These are phyloP conservation scores for Kodamaea arcana DNA, from an alignment of 1,139 yeast species.

Conservation along the genomic window DNA sequence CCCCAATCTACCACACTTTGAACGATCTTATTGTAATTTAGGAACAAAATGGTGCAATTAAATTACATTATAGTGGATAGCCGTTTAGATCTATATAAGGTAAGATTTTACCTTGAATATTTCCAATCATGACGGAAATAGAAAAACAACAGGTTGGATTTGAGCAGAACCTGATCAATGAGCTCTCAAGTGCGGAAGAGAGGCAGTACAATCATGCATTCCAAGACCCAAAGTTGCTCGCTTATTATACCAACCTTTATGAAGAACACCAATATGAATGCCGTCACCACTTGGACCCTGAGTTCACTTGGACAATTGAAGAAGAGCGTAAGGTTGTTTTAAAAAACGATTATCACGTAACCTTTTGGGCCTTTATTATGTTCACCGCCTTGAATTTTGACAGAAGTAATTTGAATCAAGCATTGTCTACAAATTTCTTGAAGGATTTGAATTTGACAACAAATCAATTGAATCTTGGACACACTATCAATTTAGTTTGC, in stretches of 20 bases:
- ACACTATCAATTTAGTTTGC: slow-evolving; percentile 29
- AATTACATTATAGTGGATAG: no score
- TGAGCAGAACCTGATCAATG: neutral
- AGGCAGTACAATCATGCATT: slow-evolving; percentile 18
- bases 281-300: slow-evolving; percentile 30
- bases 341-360: slow-evolving; percentile 28
- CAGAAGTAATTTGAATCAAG: slow-evolving; percentile 27
- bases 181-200: slow-evolving; percentile 2
- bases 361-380: slow-evolving; percentile 29
- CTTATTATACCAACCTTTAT: slow-evolving; percentile 27
- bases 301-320: slow-evolving; percentile 30
- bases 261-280: slow-evolving; percentile 31
- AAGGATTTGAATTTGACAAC: slow-evolving; percentile 25
- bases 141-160: no score
- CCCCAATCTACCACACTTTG: no score
- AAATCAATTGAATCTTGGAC: slow-evolving; percentile 28
- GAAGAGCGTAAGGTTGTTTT: slow-evolving; percentile 28
- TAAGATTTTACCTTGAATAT: no score
- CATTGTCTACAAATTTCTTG: slow-evolving; percentile 26
- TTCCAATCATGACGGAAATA: no score
- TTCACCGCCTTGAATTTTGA: slow-evolving; percentile 32
- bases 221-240: slow-evolving; percentile 27
- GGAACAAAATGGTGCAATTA: no score
- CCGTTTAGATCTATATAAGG: no score
- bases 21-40: no score